Conservation (phyloP, 257 asterid genomes). For the Paraleonurus japonicus region DNA sequence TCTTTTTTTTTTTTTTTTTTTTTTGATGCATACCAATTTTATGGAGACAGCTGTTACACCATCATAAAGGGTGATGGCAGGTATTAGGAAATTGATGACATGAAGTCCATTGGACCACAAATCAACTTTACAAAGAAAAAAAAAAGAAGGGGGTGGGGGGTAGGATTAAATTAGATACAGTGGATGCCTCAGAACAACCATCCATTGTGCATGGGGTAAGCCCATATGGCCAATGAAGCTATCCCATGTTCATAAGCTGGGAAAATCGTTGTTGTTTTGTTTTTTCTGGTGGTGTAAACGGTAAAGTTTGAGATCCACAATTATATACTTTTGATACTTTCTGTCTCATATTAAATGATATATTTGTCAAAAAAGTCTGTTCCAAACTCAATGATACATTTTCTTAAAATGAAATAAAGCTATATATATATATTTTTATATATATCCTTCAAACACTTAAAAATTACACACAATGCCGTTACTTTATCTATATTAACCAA, state of each 20-base stretch:
- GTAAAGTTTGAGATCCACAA: slow-evolving; percentile 6
- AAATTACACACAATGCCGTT: too few relatives aligned
- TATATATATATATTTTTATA: too few relatives aligned
- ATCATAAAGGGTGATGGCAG: slow-evolving; percentile 38
- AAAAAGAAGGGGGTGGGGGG: neutral
- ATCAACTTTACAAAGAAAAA: slow-evolving; percentile 17
- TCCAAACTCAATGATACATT: too few relatives aligned
- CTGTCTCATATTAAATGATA: too few relatives aligned
- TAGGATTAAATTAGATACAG: slow-evolving; percentile 26
- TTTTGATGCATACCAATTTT: slow-evolving; percentile 1
- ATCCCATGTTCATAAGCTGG: slow-evolving; percentile 19
- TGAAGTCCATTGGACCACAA: slow-evolving; percentile 41
- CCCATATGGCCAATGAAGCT: slow-evolving; percentile 15
- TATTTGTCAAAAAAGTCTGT: too few relatives aligned
- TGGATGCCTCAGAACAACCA: slow-evolving; percentile 26
- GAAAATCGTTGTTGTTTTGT: slow-evolving; percentile 3
- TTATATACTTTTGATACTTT: neutral
- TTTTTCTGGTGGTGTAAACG: neutral
- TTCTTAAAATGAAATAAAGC: too few relatives aligned
- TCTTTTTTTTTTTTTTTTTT: neutral
- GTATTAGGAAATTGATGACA: slow-evolving; percentile 34
- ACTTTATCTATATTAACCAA: too few relatives aligned
- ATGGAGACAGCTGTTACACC: slow-evolving; percentile 41
- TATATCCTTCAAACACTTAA: too few relatives aligned
- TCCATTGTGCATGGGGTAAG: slow-evolving; percentile 29